phyloP scores from a whole-genome alignment of 2,329 filamentous ascomycete species.

The Colletotrichum limetticola region DNA sequence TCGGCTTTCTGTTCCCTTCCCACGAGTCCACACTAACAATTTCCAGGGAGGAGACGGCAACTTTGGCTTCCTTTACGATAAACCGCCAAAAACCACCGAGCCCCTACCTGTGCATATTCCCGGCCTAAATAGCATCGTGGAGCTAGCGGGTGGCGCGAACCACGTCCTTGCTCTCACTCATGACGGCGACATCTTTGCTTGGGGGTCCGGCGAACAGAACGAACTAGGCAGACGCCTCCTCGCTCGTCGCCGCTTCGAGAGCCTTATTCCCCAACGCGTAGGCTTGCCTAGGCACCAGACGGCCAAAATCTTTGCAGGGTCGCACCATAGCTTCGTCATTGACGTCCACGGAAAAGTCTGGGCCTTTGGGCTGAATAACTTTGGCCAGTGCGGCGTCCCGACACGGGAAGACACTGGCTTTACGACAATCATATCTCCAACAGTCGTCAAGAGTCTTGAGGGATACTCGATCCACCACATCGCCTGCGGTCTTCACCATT shows the following conservation, averaged over 20 bases:
- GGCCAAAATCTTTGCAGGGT: conserved; percentile 59
- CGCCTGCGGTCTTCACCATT: conserved; percentile 74
- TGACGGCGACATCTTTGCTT: conserved; percentile 62
- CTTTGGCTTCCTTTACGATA: conserved; percentile 57
- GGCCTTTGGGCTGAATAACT: conserved; percentile 78
- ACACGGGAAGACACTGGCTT: conserved; percentile 27
- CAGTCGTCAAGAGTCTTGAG: conserved; percentile 63
- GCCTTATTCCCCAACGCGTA: conserved; percentile 54
- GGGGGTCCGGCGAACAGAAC: conserved; percentile 66
- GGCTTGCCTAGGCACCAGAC: conserved; percentile 47
- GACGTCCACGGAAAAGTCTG: conserved; percentile 71
- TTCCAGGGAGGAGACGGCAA: conserved; percentile 53
- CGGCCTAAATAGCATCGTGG: conserved; percentile 60
- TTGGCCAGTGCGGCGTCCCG: conserved; percentile 72
- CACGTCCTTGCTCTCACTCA: conserved; percentile 65
- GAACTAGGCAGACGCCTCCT: conserved; percentile 55
- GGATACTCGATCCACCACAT: conserved; percentile 66
- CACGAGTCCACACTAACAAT: background rate
- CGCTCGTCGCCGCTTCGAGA: conserved; percentile 59
- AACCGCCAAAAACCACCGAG: conserved; percentile 52
- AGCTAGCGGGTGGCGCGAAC: conserved; percentile 66
- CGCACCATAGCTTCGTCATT: conserved; percentile 78
- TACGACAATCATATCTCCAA: conserved; percentile 62
- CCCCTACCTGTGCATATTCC: conserved; percentile 56
- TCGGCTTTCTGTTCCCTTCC: background rate